phyloP scores from a whole-genome alignment of 495 filamentous ascomycete species.

The Cetradonia linearis region DNA sequence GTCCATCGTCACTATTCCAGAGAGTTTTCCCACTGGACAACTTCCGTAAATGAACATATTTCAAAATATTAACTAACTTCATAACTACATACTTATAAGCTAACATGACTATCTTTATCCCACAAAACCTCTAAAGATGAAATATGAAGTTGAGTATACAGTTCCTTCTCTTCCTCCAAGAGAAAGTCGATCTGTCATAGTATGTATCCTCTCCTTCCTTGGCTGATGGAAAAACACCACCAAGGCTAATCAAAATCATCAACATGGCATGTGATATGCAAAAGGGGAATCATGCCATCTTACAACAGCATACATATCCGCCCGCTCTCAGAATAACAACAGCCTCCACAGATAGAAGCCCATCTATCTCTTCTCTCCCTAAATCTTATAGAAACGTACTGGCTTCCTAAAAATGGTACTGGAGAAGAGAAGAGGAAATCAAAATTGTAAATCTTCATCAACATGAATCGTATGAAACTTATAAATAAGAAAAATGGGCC shows the following conservation, averaged over 20 bases:
- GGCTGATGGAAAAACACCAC: not conserved
- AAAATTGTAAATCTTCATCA: not conserved
- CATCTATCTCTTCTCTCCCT: too few relatives aligned
- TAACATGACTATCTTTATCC: not conserved
- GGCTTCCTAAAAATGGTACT: not conserved
- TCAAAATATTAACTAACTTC: not conserved
- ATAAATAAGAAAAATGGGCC: not conserved
- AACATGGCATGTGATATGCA: slow-evolving; percentile 2
- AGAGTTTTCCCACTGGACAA: too few relatives aligned
- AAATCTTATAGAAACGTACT: not conserved
- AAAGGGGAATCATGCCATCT: slow-evolving; percentile 1
- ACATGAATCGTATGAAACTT: slow-evolving; percentile 4
- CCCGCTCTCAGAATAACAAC: not conserved
- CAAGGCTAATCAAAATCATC: not conserved
- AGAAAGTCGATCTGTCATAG: too few relatives aligned
- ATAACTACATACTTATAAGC: slow-evolving; percentile 4
- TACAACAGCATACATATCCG: not conserved
- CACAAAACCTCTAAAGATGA: not conserved
- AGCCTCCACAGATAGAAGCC: not conserved
- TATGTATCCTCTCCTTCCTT: not conserved
- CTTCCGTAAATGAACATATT: not conserved
- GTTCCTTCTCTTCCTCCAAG: not conserved
- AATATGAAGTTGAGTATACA: not conserved
- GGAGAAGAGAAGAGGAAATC: not conserved
- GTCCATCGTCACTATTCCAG: too few relatives aligned